Evolutionary conservation across 257 asterid genomes (phyloP).

Genomic region (Buddleja alternifolia): DNA sequence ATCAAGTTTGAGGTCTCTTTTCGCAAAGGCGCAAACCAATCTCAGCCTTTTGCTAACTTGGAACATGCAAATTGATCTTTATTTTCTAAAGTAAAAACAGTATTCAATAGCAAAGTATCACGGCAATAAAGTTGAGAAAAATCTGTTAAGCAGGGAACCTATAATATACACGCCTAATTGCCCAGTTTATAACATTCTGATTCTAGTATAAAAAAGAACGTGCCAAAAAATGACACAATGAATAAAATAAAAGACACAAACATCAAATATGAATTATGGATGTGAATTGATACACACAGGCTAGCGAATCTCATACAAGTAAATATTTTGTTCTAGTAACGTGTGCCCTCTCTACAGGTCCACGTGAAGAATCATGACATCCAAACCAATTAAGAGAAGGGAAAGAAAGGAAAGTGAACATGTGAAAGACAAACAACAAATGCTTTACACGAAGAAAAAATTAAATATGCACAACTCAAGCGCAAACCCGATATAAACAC

Average conservation of each 20-base stretch:
- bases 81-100: no score
- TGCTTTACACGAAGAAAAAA: slow-evolving; percentile 43
- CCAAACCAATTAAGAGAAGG: slow-evolving; percentile 26
- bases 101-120: no score
- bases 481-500: slow-evolving; percentile 25
- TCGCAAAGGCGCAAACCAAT: no score
- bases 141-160: no score
- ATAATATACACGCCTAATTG: no score
- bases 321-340: not conserved
- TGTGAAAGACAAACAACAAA: slow-evolving; percentile 25
- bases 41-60: no score
- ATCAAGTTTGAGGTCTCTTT: no score
- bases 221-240: no score
- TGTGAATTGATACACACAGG: not conserved
- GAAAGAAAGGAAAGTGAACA: not conserved
- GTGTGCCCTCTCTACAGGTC: slow-evolving; percentile 20
- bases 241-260: not conserved
- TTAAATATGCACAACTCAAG: slow-evolving; percentile 43
- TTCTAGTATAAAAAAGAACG: no score
- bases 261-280: slow-evolving; percentile 9
- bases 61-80: no score
- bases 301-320: not conserved
- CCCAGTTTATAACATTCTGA: no score
- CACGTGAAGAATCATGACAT: slow-evolving; percentile 26
- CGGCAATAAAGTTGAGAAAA: no score